These are phyloP conservation scores for Trichoderma breve DNA, from an alignment of 2,329 filamentous ascomycete genomes.

Conservation along the genomic window DNA sequence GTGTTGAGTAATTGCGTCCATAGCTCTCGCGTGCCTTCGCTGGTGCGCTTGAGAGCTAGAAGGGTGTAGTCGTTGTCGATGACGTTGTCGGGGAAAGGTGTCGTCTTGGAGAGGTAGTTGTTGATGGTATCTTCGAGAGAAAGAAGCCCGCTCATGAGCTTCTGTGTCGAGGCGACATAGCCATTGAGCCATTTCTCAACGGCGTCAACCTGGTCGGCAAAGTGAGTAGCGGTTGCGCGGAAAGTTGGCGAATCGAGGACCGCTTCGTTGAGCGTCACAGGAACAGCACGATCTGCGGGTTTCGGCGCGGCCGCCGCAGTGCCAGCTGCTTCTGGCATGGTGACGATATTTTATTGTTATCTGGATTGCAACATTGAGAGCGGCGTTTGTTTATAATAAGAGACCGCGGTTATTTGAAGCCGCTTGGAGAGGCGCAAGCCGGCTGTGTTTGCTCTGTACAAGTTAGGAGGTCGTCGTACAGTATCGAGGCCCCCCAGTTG, in stretches of 20 bases:
- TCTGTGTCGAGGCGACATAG: constrained; percentile 53
- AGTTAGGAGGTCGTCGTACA: constrained; percentile 5
- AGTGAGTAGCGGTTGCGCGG: constrained; percentile 80
- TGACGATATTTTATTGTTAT: constrained; percentile 1
- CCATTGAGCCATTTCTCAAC: constrained; percentile 87
- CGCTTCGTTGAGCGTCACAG: constrained; percentile 89
- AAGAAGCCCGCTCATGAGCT: constrained; percentile 60
- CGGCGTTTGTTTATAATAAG: background rate
- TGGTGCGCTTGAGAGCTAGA: constrained; percentile 78
- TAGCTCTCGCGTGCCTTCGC: constrained; percentile 83
- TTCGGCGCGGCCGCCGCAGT: constrained; percentile 23
- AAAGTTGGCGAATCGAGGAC: constrained; percentile 96
- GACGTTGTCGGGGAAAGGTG: constrained; percentile 76
- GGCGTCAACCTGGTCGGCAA: constrained; percentile 85
- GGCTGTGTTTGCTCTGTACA: background rate
- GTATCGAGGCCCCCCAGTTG: background rate
- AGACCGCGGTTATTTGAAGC: background rate
- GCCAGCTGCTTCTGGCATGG: constrained; percentile 20
- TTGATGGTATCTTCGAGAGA: constrained; percentile 78
- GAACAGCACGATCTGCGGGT: constrained; percentile 46
- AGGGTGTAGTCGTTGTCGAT: constrained; percentile 95
- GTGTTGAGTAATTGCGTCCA: constrained; percentile 74
- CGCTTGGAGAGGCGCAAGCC: background rate
- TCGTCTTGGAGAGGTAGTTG: constrained; percentile 69
- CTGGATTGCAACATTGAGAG: constrained; percentile 5